Percentiles rank a stretch among this genome's conserved stretches.
These are phyloP conservation scores for Fraxinus anomala DNA, from an alignment of 257 asterid species.

Conservation along the genomic window DNA sequence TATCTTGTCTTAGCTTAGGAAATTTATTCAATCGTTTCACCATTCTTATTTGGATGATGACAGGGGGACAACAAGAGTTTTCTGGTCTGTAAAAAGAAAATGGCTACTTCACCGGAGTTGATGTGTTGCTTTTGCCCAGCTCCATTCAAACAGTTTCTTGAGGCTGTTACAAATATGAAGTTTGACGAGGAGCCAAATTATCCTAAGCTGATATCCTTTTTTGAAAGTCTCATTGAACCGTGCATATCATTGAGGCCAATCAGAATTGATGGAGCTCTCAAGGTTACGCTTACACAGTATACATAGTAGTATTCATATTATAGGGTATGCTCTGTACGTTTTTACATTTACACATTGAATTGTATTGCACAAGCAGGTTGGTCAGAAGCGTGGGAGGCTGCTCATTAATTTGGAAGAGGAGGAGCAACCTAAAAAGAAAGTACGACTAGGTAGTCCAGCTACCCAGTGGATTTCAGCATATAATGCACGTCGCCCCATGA, in stretches of 20 bases:
- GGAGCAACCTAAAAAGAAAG: constrained; percentile 97
- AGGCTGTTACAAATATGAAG: constrained; percentile 95
- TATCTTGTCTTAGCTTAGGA: neutral
- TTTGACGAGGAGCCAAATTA: constrained; percentile 99
- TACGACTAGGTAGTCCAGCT: constrained; percentile 94
- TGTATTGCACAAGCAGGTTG: constrained; percentile 55
- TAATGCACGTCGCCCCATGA: constrained; percentile 97
- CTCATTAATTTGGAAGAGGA: constrained; percentile 44
- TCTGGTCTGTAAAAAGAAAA: constrained; percentile 92
- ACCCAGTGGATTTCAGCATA: constrained; percentile 96
- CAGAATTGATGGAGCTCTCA: constrained; percentile 96
- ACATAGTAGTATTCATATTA: neutral
- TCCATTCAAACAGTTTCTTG: constrained; percentile 87
- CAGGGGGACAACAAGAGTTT: constrained; percentile 98
- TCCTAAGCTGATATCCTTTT: constrained; percentile 74
- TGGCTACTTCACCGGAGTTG: constrained; percentile 96
- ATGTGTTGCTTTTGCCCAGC: constrained; percentile 99
- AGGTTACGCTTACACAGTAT: constrained; percentile 43
- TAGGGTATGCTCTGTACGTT: neutral
- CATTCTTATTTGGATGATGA: neutral
- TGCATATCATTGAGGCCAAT: constrained; percentile 79
- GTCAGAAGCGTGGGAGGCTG: constrained; percentile 93
- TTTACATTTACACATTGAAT: neutral
- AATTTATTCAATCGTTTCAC: neutral
- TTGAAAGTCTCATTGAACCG: constrained; percentile 93